A percentile compares a stretch with the other conserved stretches of the same genome.
These are phyloP conservation scores for Globisporangium recalcitrans DNA, from an alignment of 352 stramenopile species.

Conservation along the genomic window DNA sequence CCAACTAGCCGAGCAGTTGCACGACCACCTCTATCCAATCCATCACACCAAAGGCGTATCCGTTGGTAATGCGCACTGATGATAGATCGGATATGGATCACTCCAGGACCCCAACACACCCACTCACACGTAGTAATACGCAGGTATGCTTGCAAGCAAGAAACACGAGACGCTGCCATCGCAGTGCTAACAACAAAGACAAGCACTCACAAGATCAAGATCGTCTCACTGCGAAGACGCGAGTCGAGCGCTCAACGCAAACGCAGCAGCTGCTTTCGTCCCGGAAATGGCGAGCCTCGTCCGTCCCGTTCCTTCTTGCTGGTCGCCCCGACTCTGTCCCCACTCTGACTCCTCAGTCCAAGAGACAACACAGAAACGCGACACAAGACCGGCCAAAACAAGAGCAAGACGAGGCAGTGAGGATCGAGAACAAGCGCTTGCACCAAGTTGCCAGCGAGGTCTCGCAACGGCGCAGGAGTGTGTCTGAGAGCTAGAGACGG, in stretches of 20 bases:
- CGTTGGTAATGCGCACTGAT: constrained; percentile 3
- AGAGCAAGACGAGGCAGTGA: neutral
- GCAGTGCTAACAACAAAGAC: neutral
- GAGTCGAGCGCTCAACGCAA: neutral
- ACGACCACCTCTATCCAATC: neutral
- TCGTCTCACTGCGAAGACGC: no score
- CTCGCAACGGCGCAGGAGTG: no score
- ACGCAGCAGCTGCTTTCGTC: neutral
- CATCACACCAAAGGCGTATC: neutral
- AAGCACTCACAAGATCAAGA: no score
- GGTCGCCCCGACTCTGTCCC: neutral
- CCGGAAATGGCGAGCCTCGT: neutral
- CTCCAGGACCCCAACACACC: neutral
- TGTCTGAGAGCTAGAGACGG: no score
- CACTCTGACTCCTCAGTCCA: neutral
- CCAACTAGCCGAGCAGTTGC: neutral
- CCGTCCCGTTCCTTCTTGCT: neutral
- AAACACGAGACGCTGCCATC: neutral
- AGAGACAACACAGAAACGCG: neutral
- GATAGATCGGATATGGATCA: neutral
- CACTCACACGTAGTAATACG: neutral
- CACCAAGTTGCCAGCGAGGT: no score
- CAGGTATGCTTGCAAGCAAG: neutral
- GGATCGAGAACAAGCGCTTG: no score
- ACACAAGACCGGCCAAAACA: neutral